Conservation (phyloP, 192 early-diverging fungal genomes). For the Coemansia sp. region DNA sequence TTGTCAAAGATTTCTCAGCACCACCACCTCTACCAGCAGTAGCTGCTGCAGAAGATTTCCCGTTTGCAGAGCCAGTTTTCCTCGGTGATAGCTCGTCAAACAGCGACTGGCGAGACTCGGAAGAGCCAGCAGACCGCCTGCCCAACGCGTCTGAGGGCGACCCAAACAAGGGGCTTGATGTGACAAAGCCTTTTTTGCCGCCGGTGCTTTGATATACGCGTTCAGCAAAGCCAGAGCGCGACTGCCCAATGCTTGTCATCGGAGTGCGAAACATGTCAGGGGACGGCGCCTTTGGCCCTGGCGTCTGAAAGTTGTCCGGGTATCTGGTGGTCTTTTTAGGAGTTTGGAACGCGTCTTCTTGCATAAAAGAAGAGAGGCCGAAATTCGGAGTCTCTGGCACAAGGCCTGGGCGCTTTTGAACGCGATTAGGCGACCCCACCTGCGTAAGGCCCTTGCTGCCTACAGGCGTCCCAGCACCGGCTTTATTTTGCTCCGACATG, state of each 20-base stretch:
- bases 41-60: no score
- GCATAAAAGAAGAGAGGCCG: not conserved
- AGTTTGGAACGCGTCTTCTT: slow-evolving; percentile 1
- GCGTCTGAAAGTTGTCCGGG: slow-evolving; percentile 7
- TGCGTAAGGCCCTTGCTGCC: slow-evolving; percentile 39
- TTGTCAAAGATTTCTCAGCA: no score
- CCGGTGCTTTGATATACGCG: slow-evolving; percentile 46
- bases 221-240: slow-evolving; percentile 39
- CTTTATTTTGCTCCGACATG: slow-evolving; percentile 11
- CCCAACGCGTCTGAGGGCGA: not conserved
- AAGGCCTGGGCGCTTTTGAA: slow-evolving; percentile 18
- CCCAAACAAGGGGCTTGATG: slow-evolving; percentile 1
- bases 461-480: slow-evolving; percentile 19
- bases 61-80: no score
- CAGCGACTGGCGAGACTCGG: not conserved
- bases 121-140: not conserved
- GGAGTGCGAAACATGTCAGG: slow-evolving; percentile 1
- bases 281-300: not conserved
- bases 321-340: not conserved
- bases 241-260: not conserved
- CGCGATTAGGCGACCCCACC: slow-evolving; percentile 45
- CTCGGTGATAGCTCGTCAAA: not conserved
- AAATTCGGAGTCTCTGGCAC: not conserved
- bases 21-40: not conserved
- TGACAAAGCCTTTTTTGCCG: not conserved